Evolutionary conservation across 495 filamentous ascomycete genomes (phyloP), one percentile per base, ranked within the genome.

Genomic region (Trichoderma reesei): DNA sequence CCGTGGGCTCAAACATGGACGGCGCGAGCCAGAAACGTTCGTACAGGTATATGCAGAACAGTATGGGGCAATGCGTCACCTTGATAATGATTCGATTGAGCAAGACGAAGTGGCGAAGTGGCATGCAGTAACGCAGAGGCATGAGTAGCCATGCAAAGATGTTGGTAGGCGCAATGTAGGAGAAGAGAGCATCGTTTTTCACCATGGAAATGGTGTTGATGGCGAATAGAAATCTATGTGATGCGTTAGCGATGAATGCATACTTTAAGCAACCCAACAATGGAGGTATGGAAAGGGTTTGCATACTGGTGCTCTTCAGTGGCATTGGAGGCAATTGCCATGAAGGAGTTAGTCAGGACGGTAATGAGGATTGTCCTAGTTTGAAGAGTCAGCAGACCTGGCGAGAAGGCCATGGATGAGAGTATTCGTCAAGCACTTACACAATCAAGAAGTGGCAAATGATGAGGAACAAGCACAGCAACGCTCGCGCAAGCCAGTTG

Each of bases 181-280:
- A 92, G 76, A 96, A 97, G 0, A 96, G 78, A 0, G 90, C 88
- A 71, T 97, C 92, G 26, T 91, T 95, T 71, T 98, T 97, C 61
- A 96, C 92, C 89, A 97, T 90, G 4, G 91, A 94, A 42, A 96
- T 92, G 6, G 91, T 91, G 67, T 96, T 96, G 72, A 96, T 88
- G 6, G 93, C 90, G 71, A 97, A 95, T 4, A 96, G 76, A 69
- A 96, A 96, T 60, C 79, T 81, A 44, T 9, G 1, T 10, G 14
- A 34, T 33, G 20, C 26, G 16, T 31, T 10, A 31, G 20, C 26
- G 9, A n/a, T 48, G 6, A 48, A 1, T 5, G 18, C 18, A 1
- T 13, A 16, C 56, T 3, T 56, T 20, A 46, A 33, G 10, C 3
- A 64, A 11, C 1, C 11, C 33, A 41, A 16, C 61, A 37, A 26